Base-by-base conservation (phyloP, 2,329 filamentous ascomycete species). In the Pezicula rhizophila region DNA sequence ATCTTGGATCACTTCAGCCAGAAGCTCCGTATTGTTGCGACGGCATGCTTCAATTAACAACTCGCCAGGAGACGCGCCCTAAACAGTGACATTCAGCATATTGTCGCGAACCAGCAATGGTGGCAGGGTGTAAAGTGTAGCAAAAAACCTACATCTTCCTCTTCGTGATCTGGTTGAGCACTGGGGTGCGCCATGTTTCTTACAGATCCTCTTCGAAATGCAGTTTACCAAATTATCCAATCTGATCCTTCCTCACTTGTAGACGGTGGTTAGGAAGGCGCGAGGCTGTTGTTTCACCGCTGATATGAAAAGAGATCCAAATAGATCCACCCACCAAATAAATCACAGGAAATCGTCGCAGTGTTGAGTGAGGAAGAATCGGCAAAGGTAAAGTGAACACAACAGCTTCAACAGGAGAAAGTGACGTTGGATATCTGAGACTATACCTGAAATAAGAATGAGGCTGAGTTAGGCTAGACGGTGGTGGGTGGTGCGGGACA, bases 21-120 rank as follows among this genome's bases (percentile, higher is more conserved):
- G 81, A 52, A 97, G 82, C 47, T 92, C 85, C 58, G 84, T 84
- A 71, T 97, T 96, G 77, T 97, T 92, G 64, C 90, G 82, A 53
- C 92, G 89, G 72, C 88, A 95, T 61, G 93, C 89, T 74, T 95
- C 92, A 70, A 97, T 82, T 60, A 97, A 80, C 63, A 88, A 80
- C 73, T 97, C 92, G 67, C 84, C 78, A 42, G 84, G 81, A 52
- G 88, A 88, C 59, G 92, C 92, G 66, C 92, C 93, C 86, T 95
- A 61, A 50, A 12, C 33, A 15, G 35, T 10, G 14, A 28, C 15
- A 38, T 25, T 17, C 37, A 28, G 25, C 26, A 37, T 11, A 14
- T 34, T 48, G 41, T 40, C 37, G 40, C 12, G 34, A 26, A 8
- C 17, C n/a, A 31, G 23, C 23, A 5, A 23, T 23, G 23, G 23